Evolutionary conservation across 345 rosid genomes (phyloP).

Genomic region (Hypericum perforatum): DNA sequence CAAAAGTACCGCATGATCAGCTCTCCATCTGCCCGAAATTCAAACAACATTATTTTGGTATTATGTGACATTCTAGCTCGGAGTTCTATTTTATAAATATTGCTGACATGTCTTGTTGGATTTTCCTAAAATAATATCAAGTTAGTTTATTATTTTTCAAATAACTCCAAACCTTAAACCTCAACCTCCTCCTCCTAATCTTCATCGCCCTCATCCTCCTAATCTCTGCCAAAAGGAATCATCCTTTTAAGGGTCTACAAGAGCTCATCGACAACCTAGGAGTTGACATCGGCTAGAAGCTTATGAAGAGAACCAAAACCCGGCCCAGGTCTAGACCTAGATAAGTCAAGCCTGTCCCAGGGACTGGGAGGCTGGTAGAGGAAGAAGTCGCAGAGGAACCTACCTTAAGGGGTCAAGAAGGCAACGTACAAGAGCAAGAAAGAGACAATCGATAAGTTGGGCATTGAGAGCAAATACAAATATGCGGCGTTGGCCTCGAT

Average conservation of each 20-base stretch:
- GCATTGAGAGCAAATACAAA: slow-evolving; percentile 25
- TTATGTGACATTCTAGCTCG: too few species aligned
- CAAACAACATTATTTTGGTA: too few species aligned
- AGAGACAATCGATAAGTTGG: slow-evolving; percentile 36
- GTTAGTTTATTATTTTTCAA: too few species aligned
- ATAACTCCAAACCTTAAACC: too few species aligned
- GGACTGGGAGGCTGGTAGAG: slow-evolving; percentile 44
- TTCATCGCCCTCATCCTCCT: too few species aligned
- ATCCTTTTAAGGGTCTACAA: slow-evolving; percentile 64
- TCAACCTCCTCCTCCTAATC: too few species aligned
- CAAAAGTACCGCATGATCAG: too few species aligned
- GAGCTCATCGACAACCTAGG: slow-evolving; percentile 57
- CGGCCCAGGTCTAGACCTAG: slow-evolving; percentile 58
- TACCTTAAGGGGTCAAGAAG: slow-evolving; percentile 71
- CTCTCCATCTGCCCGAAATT: too few species aligned
- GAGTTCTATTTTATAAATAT: too few species aligned
- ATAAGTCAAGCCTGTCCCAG: slow-evolving; percentile 44
- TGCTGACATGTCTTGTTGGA: too few species aligned
- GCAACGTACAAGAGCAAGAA: slow-evolving; percentile 72
- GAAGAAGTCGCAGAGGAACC: slow-evolving; percentile 75
- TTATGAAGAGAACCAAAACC: slow-evolving; percentile 35
- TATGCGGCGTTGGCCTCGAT: slow-evolving; percentile 18
- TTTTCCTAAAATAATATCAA: too few species aligned
- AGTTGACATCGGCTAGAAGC: slow-evolving; percentile 71
- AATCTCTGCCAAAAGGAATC: slow-evolving; percentile 12